Percentiles rank a stretch among this genome's conserved stretches.
These are phyloP conservation scores for Stephanodiscus minutulus DNA, from an alignment of 108 stramenopile genomes.

Conservation along the genomic window DNA sequence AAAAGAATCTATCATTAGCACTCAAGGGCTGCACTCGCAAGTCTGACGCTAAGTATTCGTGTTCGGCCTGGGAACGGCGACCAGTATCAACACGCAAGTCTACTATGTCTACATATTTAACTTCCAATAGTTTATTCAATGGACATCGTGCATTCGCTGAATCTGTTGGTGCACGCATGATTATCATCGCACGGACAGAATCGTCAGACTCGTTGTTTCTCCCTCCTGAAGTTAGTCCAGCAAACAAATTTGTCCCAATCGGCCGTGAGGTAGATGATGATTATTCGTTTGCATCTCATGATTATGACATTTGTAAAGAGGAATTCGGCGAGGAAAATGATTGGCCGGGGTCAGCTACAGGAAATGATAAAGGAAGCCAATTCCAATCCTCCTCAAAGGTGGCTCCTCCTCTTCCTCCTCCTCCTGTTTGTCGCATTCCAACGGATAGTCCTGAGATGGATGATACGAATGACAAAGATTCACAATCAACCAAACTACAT, in stretches of 20 bases:
- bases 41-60: slow-evolving; percentile 7
- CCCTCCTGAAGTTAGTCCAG: slow-evolving; percentile 13
- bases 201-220: slow-evolving; percentile 5
- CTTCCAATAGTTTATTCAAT: not conserved
- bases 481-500: not conserved
- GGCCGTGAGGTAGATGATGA: slow-evolving; percentile 13
- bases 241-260: slow-evolving; percentile 15
- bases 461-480: not conserved
- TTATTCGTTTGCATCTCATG: slow-evolving; percentile 13
- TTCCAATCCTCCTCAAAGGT: no score
- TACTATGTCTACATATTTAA: not conserved
- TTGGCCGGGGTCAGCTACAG: not conserved
- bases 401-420: no score
- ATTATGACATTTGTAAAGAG: slow-evolving; percentile 16
- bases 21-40: not conserved
- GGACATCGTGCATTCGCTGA: no score
- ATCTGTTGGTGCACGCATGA: not conserved
- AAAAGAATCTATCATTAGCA: slow-evolving; percentile 4
- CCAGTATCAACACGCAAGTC: not conserved
- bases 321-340: not conserved
- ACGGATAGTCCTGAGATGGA: not conserved
- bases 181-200: not conserved
- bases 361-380: no score
- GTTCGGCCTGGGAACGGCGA: slow-evolving; percentile 19
- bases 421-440: not conserved